Base-by-base conservation (phyloP, 495 filamentous ascomycete genomes). In the Recurvomyces mirabilis region DNA sequence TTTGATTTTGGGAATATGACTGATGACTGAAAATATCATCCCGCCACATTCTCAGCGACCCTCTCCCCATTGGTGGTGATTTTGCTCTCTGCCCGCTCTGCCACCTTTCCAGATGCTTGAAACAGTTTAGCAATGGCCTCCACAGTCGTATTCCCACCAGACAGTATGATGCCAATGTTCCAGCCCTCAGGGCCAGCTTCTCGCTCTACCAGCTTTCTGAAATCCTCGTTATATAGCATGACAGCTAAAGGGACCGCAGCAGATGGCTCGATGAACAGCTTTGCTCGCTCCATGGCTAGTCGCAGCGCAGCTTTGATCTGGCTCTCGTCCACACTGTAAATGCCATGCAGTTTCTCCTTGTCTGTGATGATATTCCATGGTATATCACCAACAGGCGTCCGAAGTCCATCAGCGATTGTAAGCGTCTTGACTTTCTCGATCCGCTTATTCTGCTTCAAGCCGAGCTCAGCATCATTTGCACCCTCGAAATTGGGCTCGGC, bases 231-330 rank as follows among this genome's bases (percentile, higher is more conserved):
- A 54, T 74, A 94, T 54, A 98, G 61, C 44, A 77, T 80, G 4
- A 82, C 81, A 4, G 91, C 91, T 52, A 98, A 61, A 12, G 79
- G 78, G 17, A 98, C 88, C 2, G 81, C 86, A 2, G 88, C 75
- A 60, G 83, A 88, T 36, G 91, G 91, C 68, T 98, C 91, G 19
- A 95, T 74, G 32, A 94, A 73, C 32, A 93, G 65, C 75, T 96
- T 96, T 74, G 94, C 78, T 46, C 88, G 64, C 71, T 98, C 89
- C 57, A 89, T 60, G 23, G 89, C 82, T 54, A 95, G 58, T 47
- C 68, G 63, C 75, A 96, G 68, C 3, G 88, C 82, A 9, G 63
- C 62, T 63, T 74, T 74, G 62, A 98, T 94, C 66, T 94, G 75
- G 51, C 78, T 78, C 60, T 96, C 91, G 6, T 68, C 77, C 0